These are phyloP conservation scores for Entonaema liquescens DNA, from an alignment of 495 filamentous ascomycete genomes.

Conservation along the genomic window DNA sequence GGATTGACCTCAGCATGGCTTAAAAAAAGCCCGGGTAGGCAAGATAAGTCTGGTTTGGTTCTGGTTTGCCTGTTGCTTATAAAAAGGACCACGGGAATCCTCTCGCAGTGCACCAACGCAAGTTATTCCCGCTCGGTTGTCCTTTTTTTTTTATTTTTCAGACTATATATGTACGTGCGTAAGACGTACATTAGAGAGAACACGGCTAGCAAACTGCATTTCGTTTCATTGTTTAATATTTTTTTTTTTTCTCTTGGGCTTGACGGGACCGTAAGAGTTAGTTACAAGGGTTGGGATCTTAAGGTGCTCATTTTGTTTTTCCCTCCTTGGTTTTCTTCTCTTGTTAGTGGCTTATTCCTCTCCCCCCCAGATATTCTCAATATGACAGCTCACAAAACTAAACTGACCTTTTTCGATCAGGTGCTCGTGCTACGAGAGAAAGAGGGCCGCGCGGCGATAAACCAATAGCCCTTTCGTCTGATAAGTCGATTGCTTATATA, in stretches of 20 bases:
- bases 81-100: constrained; percentile 26
- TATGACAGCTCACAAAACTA: constrained; percentile 38
- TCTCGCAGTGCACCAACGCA: constrained; percentile 6
- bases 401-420: constrained; percentile 2
- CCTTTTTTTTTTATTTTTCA: background rate
- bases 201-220: background rate
- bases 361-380: constrained; percentile 19
- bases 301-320: too few relatives aligned
- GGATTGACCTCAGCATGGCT: constrained; percentile 21
- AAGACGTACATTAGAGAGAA: constrained; percentile 22
- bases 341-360: constrained; percentile 24
- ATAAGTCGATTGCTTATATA: constrained; percentile 3
- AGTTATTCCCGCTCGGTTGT: constrained; percentile 18
- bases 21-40: background rate
- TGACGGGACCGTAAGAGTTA: background rate
- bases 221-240: background rate
- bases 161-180: constrained; percentile 9
- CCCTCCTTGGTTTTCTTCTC: background rate
- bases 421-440: constrained; percentile 8
- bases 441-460: background rate
- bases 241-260: background rate
- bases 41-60: background rate
- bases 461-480: background rate
- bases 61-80: constrained; percentile 18
- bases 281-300: constrained; percentile 2